Percentiles rank a stretch among this genome's conserved stretches.
phyloP scores from a whole-genome alignment of 805 yeast genomes.

The Ogataea dorogensis region DNA sequence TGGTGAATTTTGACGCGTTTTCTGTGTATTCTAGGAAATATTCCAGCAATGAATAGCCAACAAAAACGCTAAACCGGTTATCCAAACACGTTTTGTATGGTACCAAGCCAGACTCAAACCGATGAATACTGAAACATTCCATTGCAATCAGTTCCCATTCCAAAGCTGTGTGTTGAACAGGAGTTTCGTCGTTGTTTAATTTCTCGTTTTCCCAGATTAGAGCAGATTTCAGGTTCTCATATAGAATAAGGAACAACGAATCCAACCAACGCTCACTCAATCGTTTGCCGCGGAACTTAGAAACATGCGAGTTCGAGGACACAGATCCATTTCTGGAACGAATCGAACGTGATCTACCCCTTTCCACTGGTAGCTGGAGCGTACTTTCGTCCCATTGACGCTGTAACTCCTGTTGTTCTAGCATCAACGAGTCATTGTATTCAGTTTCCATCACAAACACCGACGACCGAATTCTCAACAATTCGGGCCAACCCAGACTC shows the following conservation, averaged over 20 bases:
- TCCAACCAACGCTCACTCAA: conserved; percentile 75
- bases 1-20: conserved; percentile 24
- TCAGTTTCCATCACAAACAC: conserved; percentile 84
- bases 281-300: conserved; percentile 43
- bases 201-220: conserved; percentile 51
- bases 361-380: conserved; percentile 7
- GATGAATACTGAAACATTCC: conserved; percentile 47
- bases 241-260: conserved; percentile 60
- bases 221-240: conserved; percentile 74
- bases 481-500: conserved; percentile 77
- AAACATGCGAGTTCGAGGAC: conserved; percentile 24
- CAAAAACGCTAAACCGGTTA: conserved; percentile 62
- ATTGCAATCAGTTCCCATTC: conserved; percentile 77
- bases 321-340: conserved; percentile 23
- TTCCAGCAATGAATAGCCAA: conserved; percentile 48
- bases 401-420: conserved; percentile 18
- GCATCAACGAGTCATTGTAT: conserved; percentile 35
- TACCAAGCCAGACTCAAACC: conserved; percentile 47
- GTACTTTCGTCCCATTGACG: conserved; percentile 8
- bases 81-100: conserved; percentile 53
- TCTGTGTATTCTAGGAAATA: conserved; percentile 36
- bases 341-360: conserved; percentile 21
- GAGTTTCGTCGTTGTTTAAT: conserved; percentile 20
- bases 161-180: conserved; percentile 53
- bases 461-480: conserved; percentile 61